Evolutionary conservation across 75 land plant genomes (phyloP), one percentile per base, ranked within the genome.

Genomic region (Azolla pinnata): DNA sequence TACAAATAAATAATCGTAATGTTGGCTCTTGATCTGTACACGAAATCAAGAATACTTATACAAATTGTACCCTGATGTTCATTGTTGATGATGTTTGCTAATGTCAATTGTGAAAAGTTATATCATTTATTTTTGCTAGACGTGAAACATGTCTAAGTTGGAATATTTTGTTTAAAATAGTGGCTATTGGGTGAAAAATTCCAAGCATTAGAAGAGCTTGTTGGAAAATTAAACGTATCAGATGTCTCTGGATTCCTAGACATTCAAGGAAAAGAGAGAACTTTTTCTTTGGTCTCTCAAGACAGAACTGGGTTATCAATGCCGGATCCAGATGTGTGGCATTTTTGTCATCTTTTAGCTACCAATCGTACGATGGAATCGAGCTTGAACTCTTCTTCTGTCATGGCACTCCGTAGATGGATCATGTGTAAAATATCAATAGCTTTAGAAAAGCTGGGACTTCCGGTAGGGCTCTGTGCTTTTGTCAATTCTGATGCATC

Each of bases 361-460:
- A 59, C 77, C 23, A 89, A 78, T 62, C 82, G 69, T 63, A 63
- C 75, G 35, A 54, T 89, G 64, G 81, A 61, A 49, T 70, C 63
- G 69, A 72, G 73, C n/a, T 31, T 78, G 24, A 85, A 84, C 16
- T 83, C 71, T 25, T 26, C 60, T 46, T 61, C 54, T 38, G 65
- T 78, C 24, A 59, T 68, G 23, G 16, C 59, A 18, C 49, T 86
- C 29, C 54, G 58, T 24, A 74, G 66, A 42, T 72, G 74, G 76
- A 79, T 78, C 31, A 56, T 51, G 9, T 50, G 65, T 59, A 81
- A 76, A 74, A 67, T 72, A 33, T 69, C 81, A 31, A 63, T 46
- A 46, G 74, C 96, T 29, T 67, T 95, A 35, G 79, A 62, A 42
- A 83, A 79, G 76, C 54, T 70, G 66, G 99, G 99, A 38, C 83